phyloP scores from a whole-genome alignment of 2,329 filamentous ascomycete genomes.

The Metarhizium anisopliae region DNA sequence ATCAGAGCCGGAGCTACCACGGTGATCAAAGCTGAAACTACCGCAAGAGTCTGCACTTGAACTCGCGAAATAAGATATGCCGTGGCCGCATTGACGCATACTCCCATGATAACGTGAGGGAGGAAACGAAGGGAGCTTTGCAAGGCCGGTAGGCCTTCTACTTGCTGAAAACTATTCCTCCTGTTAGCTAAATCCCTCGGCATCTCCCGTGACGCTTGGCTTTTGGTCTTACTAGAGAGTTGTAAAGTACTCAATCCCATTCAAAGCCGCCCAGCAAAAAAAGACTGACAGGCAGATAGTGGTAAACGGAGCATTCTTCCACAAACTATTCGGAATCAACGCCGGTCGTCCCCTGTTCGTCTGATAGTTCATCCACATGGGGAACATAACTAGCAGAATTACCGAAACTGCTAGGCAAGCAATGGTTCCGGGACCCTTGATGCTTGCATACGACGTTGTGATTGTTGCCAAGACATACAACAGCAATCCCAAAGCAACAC shows the following conservation, averaged over 20 bases:
- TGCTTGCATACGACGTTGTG: too few relatives aligned
- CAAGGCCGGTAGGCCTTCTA: too few relatives aligned
- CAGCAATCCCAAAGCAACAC: too few relatives aligned
- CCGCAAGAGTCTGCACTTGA: slow-evolving; percentile 25
- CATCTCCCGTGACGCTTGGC: not conserved
- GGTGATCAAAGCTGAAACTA: slow-evolving; percentile 27
- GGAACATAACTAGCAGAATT: too few relatives aligned
- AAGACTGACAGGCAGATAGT: slow-evolving; percentile 43
- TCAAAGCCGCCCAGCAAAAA: slow-evolving; percentile 35
- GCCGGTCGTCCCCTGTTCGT: too few relatives aligned
- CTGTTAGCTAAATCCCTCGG: not conserved
- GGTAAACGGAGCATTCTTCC: slow-evolving; percentile 33
- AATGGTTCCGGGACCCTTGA: too few relatives aligned
- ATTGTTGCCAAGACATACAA: too few relatives aligned
- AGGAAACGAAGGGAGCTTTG: too few relatives aligned
- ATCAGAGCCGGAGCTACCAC: slow-evolving; percentile 42
- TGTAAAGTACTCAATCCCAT: slow-evolving; percentile 38
- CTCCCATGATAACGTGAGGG: slow-evolving; percentile 16
- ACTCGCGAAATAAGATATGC: slow-evolving; percentile 31
- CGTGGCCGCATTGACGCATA: slow-evolving; percentile 30
- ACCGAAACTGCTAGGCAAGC: too few relatives aligned
- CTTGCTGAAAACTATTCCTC: slow-evolving; percentile 18
- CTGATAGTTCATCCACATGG: too few relatives aligned
- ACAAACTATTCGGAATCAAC: too few relatives aligned
- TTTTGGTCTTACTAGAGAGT: slow-evolving; percentile 32